Base-by-base conservation (phyloP, 2,329 filamentous ascomycete species). In the Ilyonectria destructans region DNA sequence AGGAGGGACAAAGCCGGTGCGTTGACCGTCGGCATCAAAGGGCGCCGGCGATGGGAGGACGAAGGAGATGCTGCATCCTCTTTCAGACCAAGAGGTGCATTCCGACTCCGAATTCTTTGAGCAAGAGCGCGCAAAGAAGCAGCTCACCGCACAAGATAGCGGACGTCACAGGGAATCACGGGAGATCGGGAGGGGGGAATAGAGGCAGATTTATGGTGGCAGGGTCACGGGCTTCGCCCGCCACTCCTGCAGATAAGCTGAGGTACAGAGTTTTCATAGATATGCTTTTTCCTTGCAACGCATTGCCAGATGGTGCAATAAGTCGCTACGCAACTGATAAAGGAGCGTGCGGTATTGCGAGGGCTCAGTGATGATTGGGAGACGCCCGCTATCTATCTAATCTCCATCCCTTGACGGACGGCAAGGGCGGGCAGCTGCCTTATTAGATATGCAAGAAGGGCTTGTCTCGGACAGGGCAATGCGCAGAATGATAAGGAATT, bases 281-380 rank as follows among this genome's bases (percentile, higher is more conserved):
- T 74, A 74, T 74, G 73, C 70, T 67, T 62, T 57, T 67, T 61
- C 37, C 52, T 56, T 48, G 57, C 55, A 66, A 46, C 67, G 63
- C 63, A 70, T 69, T 71, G 62, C 35, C 58, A 35, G 62, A 74
- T 75, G 71, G 68, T 67, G 70, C 63, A 70, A 63, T 67, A 65
- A 58, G 58, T 74, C 60, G 52, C 71, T 74, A 71, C 63, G 57
- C 56, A 66, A 37, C 71, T 71, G 70, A 74, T 73, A 74, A 67
- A 69, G 58, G 33, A 68, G 51, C 58, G 56, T 68, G 70, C 58
- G 62, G 52, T 64, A 65, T 48, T 55, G 67, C 71, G 57, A 69
- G 51, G 54, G 60, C 59, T 59, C 68, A 54, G 65, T 68, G 54
- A 67, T 75, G 73, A 75, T 75, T 75, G 73, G 73, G 71, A 75